Evolutionary conservation across 495 filamentous ascomycete species (phyloP), one percentile per base, ranked within the genome.

Genomic region (Penicillium bovifimosum): DNA sequence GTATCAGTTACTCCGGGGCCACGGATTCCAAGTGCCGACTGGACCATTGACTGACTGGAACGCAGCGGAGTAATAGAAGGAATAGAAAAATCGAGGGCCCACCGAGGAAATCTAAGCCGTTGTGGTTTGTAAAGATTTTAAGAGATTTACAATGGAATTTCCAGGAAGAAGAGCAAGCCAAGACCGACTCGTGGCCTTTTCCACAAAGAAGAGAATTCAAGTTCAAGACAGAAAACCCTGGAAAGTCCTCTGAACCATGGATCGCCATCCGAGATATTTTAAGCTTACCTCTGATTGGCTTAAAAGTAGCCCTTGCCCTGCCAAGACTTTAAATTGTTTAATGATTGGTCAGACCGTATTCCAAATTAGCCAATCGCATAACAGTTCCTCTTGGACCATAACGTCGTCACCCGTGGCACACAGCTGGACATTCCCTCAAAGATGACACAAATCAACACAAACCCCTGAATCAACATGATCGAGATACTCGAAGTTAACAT

Each of bases 301-400:
- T 10, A 2, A 16, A 9, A 13, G 0, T 3, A 27, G 6, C 9
- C 27, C 33, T 26, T 45, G 41, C 41, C 50, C 50, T 52, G 50
- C 41, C 50, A 52, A 52, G 50, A 36, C 14, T 6, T 5, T 3
- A 10, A 9, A 4, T 1, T 52, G 14, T 39, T 38, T 28, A 45
- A 28, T 52, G 41, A 52, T 52, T 52, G 41, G 50, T 20, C 10
- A n/a, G 0, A 9, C 8, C 5, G 10, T 6, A 41, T n/a, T 27
- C 5, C 7, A 2, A 24, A 24, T 10, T 9, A 34, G 24, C 49
- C 49, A 52, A 52, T 52, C 39, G 20, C 4, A 1, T 26, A 36
- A 14, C 40, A 33, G 28, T 44, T 44, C n/a, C 41, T 39, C 50
- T 41, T 52, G 50, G 13, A 35, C 50, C 50, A 52, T 20, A 17